phyloP scores from a whole-genome alignment of 2,329 filamentous ascomycete species.

The Colletotrichum simmondsii region DNA sequence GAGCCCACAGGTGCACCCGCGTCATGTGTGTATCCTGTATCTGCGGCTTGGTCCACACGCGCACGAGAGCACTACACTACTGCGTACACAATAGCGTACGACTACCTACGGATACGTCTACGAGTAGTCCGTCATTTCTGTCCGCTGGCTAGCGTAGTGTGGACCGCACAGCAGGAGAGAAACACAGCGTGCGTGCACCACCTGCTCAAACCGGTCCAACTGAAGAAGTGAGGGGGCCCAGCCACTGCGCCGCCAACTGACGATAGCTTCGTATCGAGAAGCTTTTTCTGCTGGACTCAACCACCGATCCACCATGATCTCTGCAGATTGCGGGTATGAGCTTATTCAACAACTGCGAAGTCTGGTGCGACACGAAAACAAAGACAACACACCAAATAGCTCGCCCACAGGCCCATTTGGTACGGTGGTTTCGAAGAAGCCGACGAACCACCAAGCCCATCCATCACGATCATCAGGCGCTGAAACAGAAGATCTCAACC shows the following conservation, averaged over 20 bases:
- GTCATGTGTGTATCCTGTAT: constrained; percentile 10
- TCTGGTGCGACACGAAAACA: not conserved
- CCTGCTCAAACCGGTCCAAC: not conserved
- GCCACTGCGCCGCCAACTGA: constrained; percentile 16
- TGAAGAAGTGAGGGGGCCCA: not conserved
- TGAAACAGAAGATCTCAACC: constrained; percentile 31
- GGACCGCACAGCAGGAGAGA: not conserved
- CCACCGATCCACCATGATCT: not conserved
- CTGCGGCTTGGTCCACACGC: not conserved
- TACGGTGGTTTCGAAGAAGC: not conserved
- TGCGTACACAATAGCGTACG: not conserved
- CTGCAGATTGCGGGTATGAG: not conserved
- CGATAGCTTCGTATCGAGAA: constrained; percentile 22
- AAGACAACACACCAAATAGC: not conserved
- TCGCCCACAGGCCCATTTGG: not conserved
- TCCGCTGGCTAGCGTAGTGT: not conserved
- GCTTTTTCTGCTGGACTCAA: not conserved
- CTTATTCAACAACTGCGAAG: not conserved
- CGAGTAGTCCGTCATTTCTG: not conserved
- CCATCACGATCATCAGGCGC: constrained; percentile 24
- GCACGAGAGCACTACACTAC: not conserved
- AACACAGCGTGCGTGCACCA: constrained; percentile 1
- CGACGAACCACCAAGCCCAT: constrained; percentile 23
- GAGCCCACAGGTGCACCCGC: constrained; percentile 19
- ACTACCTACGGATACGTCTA: not conserved